phyloP scores from a whole-genome alignment of 1,284 basidiomycete species.

The Trichosporon coremiiforme region DNA sequence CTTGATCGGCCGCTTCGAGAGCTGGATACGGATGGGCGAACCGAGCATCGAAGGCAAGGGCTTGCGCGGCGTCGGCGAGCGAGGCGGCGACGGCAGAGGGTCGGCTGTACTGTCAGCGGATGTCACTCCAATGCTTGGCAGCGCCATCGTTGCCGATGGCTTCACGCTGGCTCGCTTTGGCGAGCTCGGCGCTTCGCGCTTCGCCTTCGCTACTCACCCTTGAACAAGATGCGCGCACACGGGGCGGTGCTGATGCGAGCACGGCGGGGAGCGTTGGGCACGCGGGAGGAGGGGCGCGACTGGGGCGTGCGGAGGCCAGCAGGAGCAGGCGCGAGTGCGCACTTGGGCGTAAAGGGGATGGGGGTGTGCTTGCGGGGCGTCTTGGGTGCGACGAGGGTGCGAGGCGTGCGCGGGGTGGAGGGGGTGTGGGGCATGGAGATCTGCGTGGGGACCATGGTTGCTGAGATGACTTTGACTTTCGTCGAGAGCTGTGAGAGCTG shows the following conservation, averaged over 20 bases:
- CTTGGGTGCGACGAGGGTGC: too few relatives aligned
- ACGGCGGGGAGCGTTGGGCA: slow-evolving; percentile 3
- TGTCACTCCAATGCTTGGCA: background rate
- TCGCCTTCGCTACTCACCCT: background rate
- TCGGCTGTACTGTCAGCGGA: background rate
- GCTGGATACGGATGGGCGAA: background rate
- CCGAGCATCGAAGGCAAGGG: background rate
- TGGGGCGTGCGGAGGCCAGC: slow-evolving; percentile 14
- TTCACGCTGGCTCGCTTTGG: background rate
- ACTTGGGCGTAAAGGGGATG: slow-evolving; percentile 6
- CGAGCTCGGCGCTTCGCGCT: background rate
- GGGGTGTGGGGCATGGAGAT: slow-evolving; percentile 6
- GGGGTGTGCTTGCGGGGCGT: slow-evolving; percentile 15
- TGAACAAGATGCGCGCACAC: slow-evolving; percentile 2
- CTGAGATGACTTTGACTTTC: background rate
- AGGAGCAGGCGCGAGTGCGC: background rate
- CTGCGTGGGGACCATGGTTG: slow-evolving; percentile 12
- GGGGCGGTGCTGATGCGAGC: background rate
- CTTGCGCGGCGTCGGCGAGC: slow-evolving; percentile 14
- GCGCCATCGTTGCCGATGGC: background rate
- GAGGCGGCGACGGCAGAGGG: background rate
- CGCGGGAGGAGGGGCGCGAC: slow-evolving; percentile 1
- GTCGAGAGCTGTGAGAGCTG: slow-evolving; percentile 3
- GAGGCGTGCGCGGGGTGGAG: too few relatives aligned
- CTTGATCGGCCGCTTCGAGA: background rate